Base-by-base conservation (phyloP, 2,329 filamentous ascomycete species). In the Ophiostoma pallidulum region DNA sequence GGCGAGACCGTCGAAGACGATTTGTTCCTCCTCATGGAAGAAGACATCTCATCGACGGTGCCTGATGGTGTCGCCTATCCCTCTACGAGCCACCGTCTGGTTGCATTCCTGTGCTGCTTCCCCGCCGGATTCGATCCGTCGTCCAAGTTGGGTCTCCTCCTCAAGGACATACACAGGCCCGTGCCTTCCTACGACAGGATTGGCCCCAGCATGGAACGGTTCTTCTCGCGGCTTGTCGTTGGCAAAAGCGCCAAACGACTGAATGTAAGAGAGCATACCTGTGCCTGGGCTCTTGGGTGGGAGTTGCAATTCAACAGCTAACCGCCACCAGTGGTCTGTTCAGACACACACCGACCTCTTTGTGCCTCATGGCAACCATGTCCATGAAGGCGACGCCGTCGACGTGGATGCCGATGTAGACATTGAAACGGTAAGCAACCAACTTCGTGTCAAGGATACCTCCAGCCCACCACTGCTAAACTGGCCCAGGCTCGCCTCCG, bases 181-280 rank as follows among this genome's bases (percentile, higher is more conserved):
- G 75, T 78, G 32, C 75, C 75, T 0, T 63, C 64, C 1, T 78
- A 76, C 47, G 68, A 74, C 14, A 76, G 71, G 60, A 76, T 78
- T 24, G 73, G 69, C 0, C 56, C 62, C 0, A 77, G 73, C 50
- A 76, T 78, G 73, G 74, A 78, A 58, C 64, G 66, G 6, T 76
- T 72, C 57, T 77, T 78, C 51, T 54, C 57, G 3, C 67, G 65
- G 41, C 44, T 77, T 0, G 63, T 71, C 46, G 69, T 69, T 1
- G 74, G 73, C 0, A 74, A 66, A 57, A 64, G 61, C 40, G 69
- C 69, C 2, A 74, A 72, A 57, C 59, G 75, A n/a, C 59, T 68
- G 4, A 78, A 78, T 29, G 74, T 74, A 47, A n/a, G n/a, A n/a
- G n/a, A n/a, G n/a, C n/a, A n/a, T n/a, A n/a, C n/a, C n/a, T n/a